Conservation (phyloP, 768 basidiomycete genomes). For the Exsudoporus frostii region DNA sequence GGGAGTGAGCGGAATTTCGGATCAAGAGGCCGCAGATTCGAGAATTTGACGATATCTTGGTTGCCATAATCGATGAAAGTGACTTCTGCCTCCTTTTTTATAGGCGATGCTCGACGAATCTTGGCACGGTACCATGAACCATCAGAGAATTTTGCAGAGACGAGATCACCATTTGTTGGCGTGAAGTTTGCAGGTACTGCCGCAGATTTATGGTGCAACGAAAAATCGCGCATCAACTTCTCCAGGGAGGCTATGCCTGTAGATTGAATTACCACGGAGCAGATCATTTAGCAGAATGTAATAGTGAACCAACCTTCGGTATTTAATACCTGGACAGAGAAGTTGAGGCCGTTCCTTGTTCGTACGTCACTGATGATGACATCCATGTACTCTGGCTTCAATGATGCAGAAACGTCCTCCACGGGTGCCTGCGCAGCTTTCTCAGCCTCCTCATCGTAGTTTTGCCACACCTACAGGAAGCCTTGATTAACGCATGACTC, state of each 20-base stretch:
- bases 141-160: constrained; percentile 93
- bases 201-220: constrained; percentile 74
- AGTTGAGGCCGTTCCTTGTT: constrained; percentile 66
- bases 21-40: constrained; percentile 86
- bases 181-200: constrained; percentile 63
- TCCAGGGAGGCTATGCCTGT: constrained; percentile 89
- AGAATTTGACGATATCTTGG: constrained; percentile 81
- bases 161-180: constrained; percentile 84
- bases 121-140: constrained; percentile 96
- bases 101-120: constrained; percentile 77
- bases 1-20: constrained; percentile 84
- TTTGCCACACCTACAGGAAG: constrained; percentile 74
- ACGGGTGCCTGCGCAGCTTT: constrained; percentile 46
- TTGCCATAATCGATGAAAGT: constrained; percentile 97
- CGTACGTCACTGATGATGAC: constrained; percentile 89
- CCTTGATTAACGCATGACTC: not conserved
- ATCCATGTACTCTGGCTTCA: constrained; percentile 87
- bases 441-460: constrained; percentile 74
- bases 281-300: not conserved
- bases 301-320: constrained; percentile 66
- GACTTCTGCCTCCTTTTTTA: constrained; percentile 93
- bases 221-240: constrained; percentile 92
- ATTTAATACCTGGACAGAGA: constrained; percentile 93
- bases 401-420: constrained; percentile 46
- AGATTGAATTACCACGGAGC: constrained; percentile 1